Percentiles rank a stretch among this genome's conserved stretches.
These are phyloP conservation scores for Trichoderma semiorbis DNA, from an alignment of 2,329 filamentous ascomycete genomes.

Conservation along the genomic window DNA sequence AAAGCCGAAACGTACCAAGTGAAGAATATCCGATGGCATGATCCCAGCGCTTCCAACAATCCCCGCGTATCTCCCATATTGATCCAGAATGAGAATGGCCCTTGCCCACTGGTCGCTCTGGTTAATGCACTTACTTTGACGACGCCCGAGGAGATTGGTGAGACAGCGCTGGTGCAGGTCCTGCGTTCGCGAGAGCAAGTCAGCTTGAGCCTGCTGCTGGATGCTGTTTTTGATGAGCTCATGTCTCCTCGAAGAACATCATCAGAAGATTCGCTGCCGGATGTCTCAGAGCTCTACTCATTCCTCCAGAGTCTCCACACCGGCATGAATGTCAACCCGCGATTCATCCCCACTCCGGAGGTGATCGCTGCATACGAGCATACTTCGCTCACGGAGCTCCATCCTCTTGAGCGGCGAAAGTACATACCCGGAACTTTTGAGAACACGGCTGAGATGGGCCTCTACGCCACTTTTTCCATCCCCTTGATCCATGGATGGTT, in stretches of 20 bases:
- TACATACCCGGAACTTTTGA: conserved; percentile 72
- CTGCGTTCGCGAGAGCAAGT: conserved; percentile 81
- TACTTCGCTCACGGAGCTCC: conserved; percentile 51
- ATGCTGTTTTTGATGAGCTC: conserved; percentile 89
- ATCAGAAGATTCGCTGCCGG: conserved; percentile 65
- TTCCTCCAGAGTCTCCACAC: conserved; percentile 89
- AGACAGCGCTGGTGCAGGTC: conserved; percentile 73
- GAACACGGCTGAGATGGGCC: conserved; percentile 79
- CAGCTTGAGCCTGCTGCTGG: conserved; percentile 77
- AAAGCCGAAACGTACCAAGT: conserved; percentile 82
- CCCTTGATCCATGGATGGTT: conserved; percentile 94
- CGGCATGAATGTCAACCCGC: conserved; percentile 96
- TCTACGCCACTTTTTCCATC: conserved; percentile 86
- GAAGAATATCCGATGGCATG: conserved; percentile 84
- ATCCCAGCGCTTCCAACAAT: conserved; percentile 56
- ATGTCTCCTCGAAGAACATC: conserved; percentile 71
- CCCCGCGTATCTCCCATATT: conserved; percentile 80
- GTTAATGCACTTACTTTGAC: conserved; percentile 90
- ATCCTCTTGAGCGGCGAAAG: conserved; percentile 47
- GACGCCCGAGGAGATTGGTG: conserved; percentile 58
- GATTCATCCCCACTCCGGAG: conserved; percentile 64
- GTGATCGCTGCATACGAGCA: conserved; percentile 46
- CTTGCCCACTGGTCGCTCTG: conserved; percentile 86
- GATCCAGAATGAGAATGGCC: conserved; percentile 90
- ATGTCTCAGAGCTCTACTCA: conserved; percentile 80